These are phyloP conservation scores for Cardiospermum halicacabum DNA, from an alignment of 345 rosid genomes.

Conservation along the genomic window DNA sequence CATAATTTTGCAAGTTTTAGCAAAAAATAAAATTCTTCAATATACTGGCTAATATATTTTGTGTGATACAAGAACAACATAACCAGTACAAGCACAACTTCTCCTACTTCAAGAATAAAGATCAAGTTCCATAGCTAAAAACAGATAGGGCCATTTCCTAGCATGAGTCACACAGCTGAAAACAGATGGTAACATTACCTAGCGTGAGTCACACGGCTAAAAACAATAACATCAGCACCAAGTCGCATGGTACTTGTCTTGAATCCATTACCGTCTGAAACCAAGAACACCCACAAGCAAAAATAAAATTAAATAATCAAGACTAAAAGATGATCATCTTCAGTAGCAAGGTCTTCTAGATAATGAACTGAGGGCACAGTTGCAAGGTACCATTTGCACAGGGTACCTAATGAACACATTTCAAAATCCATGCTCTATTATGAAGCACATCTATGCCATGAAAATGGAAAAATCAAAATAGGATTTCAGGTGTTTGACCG, in stretches of 20 bases:
- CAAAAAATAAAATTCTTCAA: background rate
- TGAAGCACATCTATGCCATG: background rate
- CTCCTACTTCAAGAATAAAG: background rate
- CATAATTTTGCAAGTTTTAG: background rate
- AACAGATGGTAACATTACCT: conserved; percentile 68
- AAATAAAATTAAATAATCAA: conserved; percentile 8
- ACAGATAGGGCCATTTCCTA: conserved; percentile 36
- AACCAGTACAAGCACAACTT: background rate
- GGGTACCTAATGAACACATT: background rate
- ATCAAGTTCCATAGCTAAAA: conserved; percentile 1
- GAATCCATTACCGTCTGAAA: conserved; percentile 96
- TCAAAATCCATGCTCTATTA: background rate
- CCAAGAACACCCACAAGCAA: conserved; percentile 15
- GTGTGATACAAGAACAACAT: background rate
- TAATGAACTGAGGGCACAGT: background rate
- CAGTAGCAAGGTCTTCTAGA: background rate
- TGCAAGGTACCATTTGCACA: background rate
- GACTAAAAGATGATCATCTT: background rate
- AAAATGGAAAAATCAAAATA: background rate
- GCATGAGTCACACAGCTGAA: conserved; percentile 56
- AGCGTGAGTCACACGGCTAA: conserved; percentile 51
- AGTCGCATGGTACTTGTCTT: conserved; percentile 97
- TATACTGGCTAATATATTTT: background rate
- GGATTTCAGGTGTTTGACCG: background rate
- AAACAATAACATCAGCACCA: conserved; percentile 91